Percentiles rank a stretch among this genome's conserved stretches.
These are phyloP conservation scores for Globisporangium perplexum DNA, from an alignment of 352 stramenopile species.

Conservation along the genomic window DNA sequence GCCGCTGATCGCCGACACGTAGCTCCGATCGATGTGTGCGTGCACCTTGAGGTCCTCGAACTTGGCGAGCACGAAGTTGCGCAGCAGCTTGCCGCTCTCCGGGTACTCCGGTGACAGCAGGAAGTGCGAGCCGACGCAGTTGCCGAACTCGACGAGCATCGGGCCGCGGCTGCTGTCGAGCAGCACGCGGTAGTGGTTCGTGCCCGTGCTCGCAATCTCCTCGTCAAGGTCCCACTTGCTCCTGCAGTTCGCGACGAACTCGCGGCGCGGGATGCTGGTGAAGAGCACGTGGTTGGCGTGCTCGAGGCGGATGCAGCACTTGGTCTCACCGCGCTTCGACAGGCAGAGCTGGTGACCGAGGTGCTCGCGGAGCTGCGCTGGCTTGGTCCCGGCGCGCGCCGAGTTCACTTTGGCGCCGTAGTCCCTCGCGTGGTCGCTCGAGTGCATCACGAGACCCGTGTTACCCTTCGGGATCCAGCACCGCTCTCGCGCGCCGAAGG, in stretches of 20 bases:
- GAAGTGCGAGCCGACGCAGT: conserved; percentile 71
- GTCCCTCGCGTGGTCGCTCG: conserved; percentile 43
- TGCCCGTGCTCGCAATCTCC: conserved; percentile 57
- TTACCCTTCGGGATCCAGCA: conserved; percentile 70
- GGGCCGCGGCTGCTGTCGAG: conserved; percentile 68
- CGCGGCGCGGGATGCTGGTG: conserved; percentile 19
- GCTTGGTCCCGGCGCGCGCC: conserved; percentile 51
- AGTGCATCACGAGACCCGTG: conserved; percentile 63
- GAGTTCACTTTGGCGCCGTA: conserved; percentile 63
- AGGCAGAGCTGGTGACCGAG: conserved; percentile 35
- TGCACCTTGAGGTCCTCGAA: conserved; percentile 57
- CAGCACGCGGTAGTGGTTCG: conserved; percentile 75
- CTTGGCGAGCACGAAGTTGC: conserved; percentile 57
- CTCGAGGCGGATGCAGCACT: conserved; percentile 65
- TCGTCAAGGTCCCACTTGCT: conserved; percentile 81
- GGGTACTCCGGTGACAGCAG: conserved; percentile 45
- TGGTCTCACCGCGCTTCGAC: conserved; percentile 51
- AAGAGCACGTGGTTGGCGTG: conserved; percentile 38
- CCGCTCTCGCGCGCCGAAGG: conserved; percentile 23
- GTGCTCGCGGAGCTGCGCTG: conserved; percentile 14
- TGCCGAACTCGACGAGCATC: conserved; percentile 81
- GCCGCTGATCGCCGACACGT: conserved; percentile 58
- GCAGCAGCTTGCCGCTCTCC: conserved; percentile 36
- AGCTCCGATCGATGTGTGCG: conserved; percentile 71
- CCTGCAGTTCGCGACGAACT: conserved; percentile 66